phyloP scores from a whole-genome alignment of 495 filamentous ascomycete species.

The Letharia lupina region DNA sequence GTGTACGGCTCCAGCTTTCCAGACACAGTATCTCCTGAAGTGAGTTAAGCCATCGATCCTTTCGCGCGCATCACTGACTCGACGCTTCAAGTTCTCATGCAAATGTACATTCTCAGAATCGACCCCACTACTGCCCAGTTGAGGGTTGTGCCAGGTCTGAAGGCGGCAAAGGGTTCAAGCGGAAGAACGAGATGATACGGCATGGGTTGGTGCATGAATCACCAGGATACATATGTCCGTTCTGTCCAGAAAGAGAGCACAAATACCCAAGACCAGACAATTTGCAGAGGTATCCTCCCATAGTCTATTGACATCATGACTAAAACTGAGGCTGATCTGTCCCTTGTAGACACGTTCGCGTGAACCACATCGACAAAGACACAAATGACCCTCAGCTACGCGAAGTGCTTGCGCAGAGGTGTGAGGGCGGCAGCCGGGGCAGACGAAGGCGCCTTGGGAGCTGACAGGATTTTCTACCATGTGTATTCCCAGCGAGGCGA shows the following conservation, averaged over 20 bases:
- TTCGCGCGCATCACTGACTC: conserved; percentile 7
- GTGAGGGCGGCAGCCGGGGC: conserved; percentile 76
- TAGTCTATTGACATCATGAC: not conserved
- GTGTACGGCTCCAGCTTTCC: conserved; percentile 79
- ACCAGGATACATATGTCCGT: conserved; percentile 94
- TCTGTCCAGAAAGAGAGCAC: conserved; percentile 91
- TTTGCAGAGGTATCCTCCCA: conserved; percentile 68
- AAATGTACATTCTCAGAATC: conserved; percentile 86
- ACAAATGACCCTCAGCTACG: conserved; percentile 73
- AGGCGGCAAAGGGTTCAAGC: conserved; percentile 91
- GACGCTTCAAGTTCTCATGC: conserved; percentile 64
- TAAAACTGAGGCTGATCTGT: not conserved
- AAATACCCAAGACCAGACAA: conserved; percentile 96
- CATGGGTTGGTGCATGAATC: conserved; percentile 93
- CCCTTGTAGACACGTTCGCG: conserved; percentile 65
- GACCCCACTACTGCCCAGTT: conserved; percentile 88
- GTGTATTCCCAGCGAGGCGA: not conserved
- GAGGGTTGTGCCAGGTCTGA: conserved; percentile 67
- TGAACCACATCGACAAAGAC: conserved; percentile 80
- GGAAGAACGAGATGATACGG: conserved; percentile 98
- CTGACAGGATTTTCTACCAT: conserved; percentile 11
- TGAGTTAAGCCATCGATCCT: conserved; percentile 34
- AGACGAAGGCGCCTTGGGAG: conserved; percentile 54
- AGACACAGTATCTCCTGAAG: conserved; percentile 82
- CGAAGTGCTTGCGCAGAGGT: conserved; percentile 72